phyloP scores from a whole-genome alignment of 2,329 filamentous ascomycete genomes.

The Pseudogymnoascus sp. region DNA sequence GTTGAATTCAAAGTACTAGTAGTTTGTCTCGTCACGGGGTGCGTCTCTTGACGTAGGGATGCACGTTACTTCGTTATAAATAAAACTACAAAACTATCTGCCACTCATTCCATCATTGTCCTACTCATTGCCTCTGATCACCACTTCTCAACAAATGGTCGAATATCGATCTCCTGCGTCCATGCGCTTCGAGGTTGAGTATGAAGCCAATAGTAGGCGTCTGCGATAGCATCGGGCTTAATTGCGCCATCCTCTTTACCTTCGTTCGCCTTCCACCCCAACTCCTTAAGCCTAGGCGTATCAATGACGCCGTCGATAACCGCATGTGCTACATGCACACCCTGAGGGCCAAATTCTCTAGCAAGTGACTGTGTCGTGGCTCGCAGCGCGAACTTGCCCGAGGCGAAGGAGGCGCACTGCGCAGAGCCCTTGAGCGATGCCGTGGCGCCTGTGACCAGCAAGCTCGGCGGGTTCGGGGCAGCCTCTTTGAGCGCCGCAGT shows the following conservation, averaged over 20 bases:
- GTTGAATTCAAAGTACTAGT: too few species aligned
- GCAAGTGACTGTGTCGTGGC: conserved; percentile 68
- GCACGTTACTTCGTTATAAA: not conserved
- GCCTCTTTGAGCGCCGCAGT: conserved; percentile 36
- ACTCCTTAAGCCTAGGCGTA: conserved; percentile 60
- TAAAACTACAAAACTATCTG: not conserved
- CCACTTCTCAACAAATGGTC: conserved; percentile 75
- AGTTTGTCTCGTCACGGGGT: too few species aligned
- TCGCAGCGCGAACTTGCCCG: conserved; percentile 71
- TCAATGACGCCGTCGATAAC: conserved; percentile 83
- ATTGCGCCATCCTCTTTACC: conserved; percentile 55
- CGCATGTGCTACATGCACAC: conserved; percentile 74
- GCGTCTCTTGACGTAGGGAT: too few species aligned
- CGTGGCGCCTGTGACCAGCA: conserved; percentile 83
- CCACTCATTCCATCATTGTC: not conserved
- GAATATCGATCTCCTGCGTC: conserved; percentile 72
- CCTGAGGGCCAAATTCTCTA: conserved; percentile 74
- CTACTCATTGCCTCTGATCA: not conserved
- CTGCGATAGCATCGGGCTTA: conserved; percentile 70
- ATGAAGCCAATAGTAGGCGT: conserved; percentile 78
- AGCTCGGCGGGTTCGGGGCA: conserved; percentile 58
- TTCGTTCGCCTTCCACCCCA: conserved; percentile 31
- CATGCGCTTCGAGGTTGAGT: conserved; percentile 71
- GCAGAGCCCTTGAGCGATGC: conserved; percentile 68
- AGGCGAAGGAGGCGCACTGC: conserved; percentile 61